Conservation (phyloP, 352 stramenopile species). For the Globisporangium emineosum region DNA sequence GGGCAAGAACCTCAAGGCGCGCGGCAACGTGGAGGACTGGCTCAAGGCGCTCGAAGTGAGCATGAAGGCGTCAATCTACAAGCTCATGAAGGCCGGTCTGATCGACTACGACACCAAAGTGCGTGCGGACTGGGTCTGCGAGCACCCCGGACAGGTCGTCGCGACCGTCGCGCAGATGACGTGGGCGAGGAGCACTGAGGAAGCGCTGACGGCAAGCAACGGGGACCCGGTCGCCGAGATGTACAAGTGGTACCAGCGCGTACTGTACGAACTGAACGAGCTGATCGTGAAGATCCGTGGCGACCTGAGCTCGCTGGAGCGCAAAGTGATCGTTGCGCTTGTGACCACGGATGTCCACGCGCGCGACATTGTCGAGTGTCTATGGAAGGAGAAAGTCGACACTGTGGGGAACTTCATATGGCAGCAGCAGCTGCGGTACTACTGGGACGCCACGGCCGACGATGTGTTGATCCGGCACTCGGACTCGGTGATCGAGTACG, state of each 20-base stretch:
- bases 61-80: conserved; percentile 92
- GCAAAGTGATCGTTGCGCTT: conserved; percentile 92
- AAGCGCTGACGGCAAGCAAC: conserved; percentile 45
- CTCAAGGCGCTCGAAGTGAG: conserved; percentile 84
- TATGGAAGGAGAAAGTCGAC: conserved; percentile 68
- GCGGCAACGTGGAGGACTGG: conserved; percentile 88
- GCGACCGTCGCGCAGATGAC: conserved; percentile 93
- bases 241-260: conserved; percentile 68
- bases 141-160: conserved; percentile 92
- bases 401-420: conserved; percentile 90
- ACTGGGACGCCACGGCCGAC: conserved; percentile 88
- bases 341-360: conserved; percentile 93
- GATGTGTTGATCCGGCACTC: conserved; percentile 90
- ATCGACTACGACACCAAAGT: conserved; percentile 88
- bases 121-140: conserved; percentile 83
- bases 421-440: conserved; percentile 94
- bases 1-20: conserved; percentile 92
- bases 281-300: conserved; percentile 92
- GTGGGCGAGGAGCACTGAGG: conserved; percentile 88
- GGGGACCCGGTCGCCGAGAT: conserved; percentile 42
- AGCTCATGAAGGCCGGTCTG: conserved; percentile 90
- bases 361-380: conserved; percentile 81
- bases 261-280: conserved; percentile 85
- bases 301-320: conserved; percentile 82
- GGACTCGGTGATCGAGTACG: conserved; percentile 87